Evolutionary conservation across 2,329 filamentous ascomycete species (phyloP), one percentile per base, ranked within the genome.

Genomic region (Aureobasidium uvarum): DNA sequence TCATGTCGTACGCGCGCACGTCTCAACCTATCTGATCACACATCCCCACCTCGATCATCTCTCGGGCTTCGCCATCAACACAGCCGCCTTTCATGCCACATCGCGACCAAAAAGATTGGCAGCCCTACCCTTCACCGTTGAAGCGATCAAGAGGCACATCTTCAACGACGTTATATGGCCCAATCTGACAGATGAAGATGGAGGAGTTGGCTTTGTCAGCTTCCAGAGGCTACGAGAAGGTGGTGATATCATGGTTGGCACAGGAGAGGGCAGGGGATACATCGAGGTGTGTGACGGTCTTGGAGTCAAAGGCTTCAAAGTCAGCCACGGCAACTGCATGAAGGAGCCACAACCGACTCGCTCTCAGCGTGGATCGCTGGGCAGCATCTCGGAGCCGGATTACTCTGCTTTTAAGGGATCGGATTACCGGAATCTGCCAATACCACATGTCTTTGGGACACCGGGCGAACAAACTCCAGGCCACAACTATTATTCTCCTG

Each of bases 81-180:
- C 94, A 0, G 93, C 95, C 5, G 89, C 90, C 3, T 85, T 96
- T 23, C 89, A 91, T 36, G 90, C 90, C 36, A 86, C 89, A 2
- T 86, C 88, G 33, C 81, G 83, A 38, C 91, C 92, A 0, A 99
- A 98, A 77, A 86, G 89, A 28, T 81, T 99, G 16, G 92, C 94
- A 1, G 94, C 90, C 0, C 80, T 98, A 4, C 92, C 93, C 0
- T 89, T 87, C 33, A 96, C 94, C n/a, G 93, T 99, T 60, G 84
- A 91, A 52, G 93, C 94, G 0, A 88, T 99, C 77, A 98, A 96
- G 75, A 87, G 83, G 0, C 93, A 99, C 77, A 91, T 99, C 67
- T 99, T 99, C 81, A 99, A 99, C 77, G 96, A 97, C 73, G 81
- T 96, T 66, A 96, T 98, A 63, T 99, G 95, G 95, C 95, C 95